A percentile compares a stretch with the other conserved stretches of the same genome.
phyloP scores from a whole-genome alignment of 2,329 filamentous ascomycete species.

The Thermomyces lanuginosus region DNA sequence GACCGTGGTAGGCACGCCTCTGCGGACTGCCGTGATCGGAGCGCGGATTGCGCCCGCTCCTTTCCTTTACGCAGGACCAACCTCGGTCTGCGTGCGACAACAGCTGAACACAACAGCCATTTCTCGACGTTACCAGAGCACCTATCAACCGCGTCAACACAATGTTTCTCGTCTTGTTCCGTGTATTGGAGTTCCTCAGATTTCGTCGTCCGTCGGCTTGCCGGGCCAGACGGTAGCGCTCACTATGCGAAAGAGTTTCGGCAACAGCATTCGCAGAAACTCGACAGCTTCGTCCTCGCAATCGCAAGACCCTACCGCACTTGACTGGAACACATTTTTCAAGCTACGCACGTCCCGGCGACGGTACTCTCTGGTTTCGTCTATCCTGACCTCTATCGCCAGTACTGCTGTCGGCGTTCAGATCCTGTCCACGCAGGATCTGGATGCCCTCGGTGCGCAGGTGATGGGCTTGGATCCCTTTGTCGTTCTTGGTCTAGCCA shows the following conservation, averaged over 20 bases:
- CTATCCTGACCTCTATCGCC: conserved; percentile 46
- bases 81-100: conserved; percentile 6
- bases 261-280: conserved; percentile 10
- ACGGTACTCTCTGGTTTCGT: conserved; percentile 66
- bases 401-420: conserved; percentile 38
- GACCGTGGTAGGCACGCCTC: conserved; percentile 14
- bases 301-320: conserved; percentile 11
- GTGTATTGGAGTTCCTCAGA: too few species aligned
- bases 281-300: conserved; percentile 11
- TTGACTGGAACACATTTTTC: conserved; percentile 90
- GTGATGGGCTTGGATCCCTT: conserved; percentile 77
- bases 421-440: conserved; percentile 51
- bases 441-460: conserved; percentile 47
- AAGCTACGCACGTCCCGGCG: conserved; percentile 71
- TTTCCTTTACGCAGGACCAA: conserved; percentile 9
- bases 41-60: conserved; percentile 13
- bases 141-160: conserved; percentile 6
- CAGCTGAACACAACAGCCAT: conserved; percentile 6
- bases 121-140: conserved; percentile 8
- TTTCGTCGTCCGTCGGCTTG: too few species aligned
- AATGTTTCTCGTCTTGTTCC: conserved; percentile 5
- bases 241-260: neutral
- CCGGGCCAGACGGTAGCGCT: too few species aligned
- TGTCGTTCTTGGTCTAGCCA: conserved; percentile 66
- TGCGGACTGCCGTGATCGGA: conserved; percentile 18